Evolutionary conservation across 371 early-diverging fungal genomes (phyloP).

Genomic region (Mortierella sp.): DNA sequence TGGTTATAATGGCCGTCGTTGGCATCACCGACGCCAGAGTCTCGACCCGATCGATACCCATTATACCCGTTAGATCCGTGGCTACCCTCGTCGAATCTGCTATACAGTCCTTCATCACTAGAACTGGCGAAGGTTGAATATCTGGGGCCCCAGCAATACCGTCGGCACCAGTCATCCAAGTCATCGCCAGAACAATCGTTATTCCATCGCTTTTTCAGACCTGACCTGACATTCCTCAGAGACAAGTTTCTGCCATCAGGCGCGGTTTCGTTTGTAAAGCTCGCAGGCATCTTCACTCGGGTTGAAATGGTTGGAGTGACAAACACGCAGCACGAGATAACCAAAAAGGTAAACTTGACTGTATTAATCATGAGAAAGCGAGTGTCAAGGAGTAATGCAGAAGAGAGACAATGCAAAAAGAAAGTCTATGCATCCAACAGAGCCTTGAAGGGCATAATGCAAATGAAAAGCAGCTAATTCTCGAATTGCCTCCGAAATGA

Average conservation of each 20-base stretch:
- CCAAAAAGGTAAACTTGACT: no score
- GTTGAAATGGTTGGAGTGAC: no score
- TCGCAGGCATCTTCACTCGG: no score
- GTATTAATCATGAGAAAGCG: no score
- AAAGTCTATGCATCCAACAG: no score
- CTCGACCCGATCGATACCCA: background rate
- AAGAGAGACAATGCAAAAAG: no score
- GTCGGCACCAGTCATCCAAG: background rate
- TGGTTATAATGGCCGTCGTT: background rate
- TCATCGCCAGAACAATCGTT: background rate
- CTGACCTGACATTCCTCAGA: background rate
- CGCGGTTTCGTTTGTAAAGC: no score
- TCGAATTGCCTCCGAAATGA: no score
- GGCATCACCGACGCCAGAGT: background rate
- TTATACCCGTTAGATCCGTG: background rate
- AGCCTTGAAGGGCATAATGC: no score
- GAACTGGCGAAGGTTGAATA: background rate
- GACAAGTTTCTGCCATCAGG: background rate
- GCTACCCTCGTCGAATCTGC: background rate
- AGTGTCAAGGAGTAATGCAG: no score
- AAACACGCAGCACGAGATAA: no score
- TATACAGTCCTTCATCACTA: background rate
- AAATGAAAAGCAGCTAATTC: no score
- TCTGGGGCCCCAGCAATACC: background rate
- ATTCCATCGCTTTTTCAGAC: background rate